Conservation (phyloP, 1,284 basidiomycete species). For the Tylopilus orsonianus region DNA sequence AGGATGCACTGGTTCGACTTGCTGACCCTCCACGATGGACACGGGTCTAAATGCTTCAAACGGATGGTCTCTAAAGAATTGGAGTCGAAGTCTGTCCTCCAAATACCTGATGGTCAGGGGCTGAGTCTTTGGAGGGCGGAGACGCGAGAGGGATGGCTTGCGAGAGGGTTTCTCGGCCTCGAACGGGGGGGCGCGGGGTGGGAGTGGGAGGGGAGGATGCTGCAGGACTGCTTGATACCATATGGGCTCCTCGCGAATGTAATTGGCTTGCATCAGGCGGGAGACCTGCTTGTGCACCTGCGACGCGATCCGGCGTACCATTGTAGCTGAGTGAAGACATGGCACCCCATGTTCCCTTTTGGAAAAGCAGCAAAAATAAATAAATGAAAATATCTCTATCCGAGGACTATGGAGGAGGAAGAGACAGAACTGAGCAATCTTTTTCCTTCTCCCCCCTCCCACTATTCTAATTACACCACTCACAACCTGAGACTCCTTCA, state of each 20-base stretch:
- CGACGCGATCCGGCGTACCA: constrained; percentile 82
- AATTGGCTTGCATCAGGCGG: constrained; percentile 74
- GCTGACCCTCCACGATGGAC: constrained; percentile 72
- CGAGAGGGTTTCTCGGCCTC: constrained; percentile 39
- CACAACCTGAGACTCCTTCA: constrained; percentile 66
- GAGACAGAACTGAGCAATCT: constrained; percentile 77
- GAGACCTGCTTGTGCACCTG: constrained; percentile 90
- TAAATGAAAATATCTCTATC: constrained; percentile 1
- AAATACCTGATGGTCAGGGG: constrained; percentile 75
- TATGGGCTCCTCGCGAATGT: constrained; percentile 70
- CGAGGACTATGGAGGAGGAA: constrained; percentile 47
- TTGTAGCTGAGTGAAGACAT: constrained; percentile 30
- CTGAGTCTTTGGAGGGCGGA: constrained; percentile 48
- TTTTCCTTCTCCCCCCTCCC: constrained; percentile 79
- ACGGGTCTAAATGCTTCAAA: constrained; percentile 90
- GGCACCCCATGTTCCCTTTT: background rate
- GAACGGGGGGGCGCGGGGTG: constrained; percentile 66
- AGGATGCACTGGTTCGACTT: constrained; percentile 55
- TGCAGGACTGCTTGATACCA: constrained; percentile 88
- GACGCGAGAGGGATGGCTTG: constrained; percentile 28
- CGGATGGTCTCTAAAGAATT: constrained; percentile 96
- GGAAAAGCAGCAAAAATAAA: background rate
- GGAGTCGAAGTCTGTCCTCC: constrained; percentile 83
- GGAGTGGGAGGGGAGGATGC: constrained; percentile 85
- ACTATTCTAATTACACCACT: constrained; percentile 68